Conservation (phyloP, 495 filamentous ascomycete species). For the Aspergillus haitiensis region DNA sequence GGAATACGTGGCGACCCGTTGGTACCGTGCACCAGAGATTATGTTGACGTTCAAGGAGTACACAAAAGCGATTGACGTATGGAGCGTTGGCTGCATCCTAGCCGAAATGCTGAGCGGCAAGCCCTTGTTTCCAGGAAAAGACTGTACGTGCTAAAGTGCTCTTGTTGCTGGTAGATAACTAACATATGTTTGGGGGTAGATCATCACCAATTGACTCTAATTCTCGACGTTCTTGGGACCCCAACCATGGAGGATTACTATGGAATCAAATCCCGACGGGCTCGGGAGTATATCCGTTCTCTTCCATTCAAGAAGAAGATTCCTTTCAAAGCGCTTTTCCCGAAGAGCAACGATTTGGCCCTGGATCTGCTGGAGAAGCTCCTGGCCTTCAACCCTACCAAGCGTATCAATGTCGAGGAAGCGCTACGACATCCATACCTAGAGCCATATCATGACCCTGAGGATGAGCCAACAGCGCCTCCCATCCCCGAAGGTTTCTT, state of each 20-base stretch:
- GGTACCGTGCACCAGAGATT: constrained; percentile 99
- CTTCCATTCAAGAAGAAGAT: constrained; percentile 99
- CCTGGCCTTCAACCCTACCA: constrained; percentile 96
- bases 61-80: constrained; percentile 99
- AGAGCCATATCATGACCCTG: constrained; percentile 98
- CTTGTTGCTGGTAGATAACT: constrained; percentile 2
- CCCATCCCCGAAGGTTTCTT: constrained; percentile 99
- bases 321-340: constrained; percentile 95
- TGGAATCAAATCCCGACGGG: constrained; percentile 97
- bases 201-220: constrained; percentile 97
- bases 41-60: constrained; percentile 99
- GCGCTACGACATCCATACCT: constrained; percentile 97
- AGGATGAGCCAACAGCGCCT: constrained; percentile 95
- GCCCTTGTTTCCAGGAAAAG: constrained; percentile 97
- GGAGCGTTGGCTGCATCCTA: constrained; percentile 98
- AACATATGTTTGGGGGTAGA: constrained; percentile 51
- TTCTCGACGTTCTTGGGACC: constrained; percentile 95
- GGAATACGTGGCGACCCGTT: constrained; percentile 98
- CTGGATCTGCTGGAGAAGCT: constrained; percentile 94
- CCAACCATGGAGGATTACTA: constrained; percentile 99
- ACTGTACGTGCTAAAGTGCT: constrained; percentile 65
- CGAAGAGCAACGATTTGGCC: constrained; percentile 90
- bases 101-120: constrained; percentile 99
- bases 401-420: constrained; percentile 97
- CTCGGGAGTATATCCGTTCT: constrained; percentile 97